These are phyloP conservation scores for Cryptosporidium sp. DNA, from an alignment of 169 alveolate species.

Conservation along the genomic window DNA sequence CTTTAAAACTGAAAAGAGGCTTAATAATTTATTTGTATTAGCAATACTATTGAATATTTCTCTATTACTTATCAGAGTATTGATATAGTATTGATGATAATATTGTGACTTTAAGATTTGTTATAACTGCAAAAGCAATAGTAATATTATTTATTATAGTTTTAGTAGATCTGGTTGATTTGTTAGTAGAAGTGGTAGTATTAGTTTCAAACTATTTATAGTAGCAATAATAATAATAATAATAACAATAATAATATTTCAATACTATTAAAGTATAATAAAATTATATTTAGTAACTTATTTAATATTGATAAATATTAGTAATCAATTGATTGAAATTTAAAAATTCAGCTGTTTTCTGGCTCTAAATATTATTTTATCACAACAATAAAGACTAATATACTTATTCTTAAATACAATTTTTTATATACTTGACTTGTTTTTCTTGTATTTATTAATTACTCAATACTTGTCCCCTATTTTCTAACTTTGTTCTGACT, in stretches of 20 bases:
- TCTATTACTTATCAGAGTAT: no score
- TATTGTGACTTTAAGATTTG: no score
- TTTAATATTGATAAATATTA: neutral
- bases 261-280: neutral
- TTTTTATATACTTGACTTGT: neutral
- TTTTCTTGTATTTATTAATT: neutral
- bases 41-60: neutral
- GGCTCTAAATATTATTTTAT: neutral
- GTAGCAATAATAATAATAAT: neutral
- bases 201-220: neutral
- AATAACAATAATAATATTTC: neutral
- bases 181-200: neutral
- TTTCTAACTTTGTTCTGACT: conserved; percentile 8
- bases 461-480: neutral
- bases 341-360: neutral
- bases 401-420: neutral
- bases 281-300: neutral
- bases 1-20: neutral
- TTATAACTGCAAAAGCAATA: neutral
- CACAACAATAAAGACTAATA: neutral
- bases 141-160: neutral
- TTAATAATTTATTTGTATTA: neutral
- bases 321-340: neutral
- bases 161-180: neutral
- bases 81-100: no score